Evolutionary conservation across 169 alveolate species (phyloP), one percentile per base, ranked within the genome.

Genomic region (Neospora caninum): DNA sequence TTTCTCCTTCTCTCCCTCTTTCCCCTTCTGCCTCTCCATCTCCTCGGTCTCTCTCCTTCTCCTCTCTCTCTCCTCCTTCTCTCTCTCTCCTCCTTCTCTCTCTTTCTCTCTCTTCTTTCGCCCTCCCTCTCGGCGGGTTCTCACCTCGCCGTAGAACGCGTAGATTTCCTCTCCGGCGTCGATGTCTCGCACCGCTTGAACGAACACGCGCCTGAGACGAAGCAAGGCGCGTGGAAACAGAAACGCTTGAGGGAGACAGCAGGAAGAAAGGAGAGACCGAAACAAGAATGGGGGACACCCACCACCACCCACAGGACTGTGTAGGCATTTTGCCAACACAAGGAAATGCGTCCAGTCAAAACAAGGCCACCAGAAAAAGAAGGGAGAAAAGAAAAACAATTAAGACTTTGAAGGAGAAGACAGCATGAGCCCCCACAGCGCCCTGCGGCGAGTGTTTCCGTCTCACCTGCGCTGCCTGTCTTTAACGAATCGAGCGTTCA

Each of bases 101-200:
- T 69, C 82, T 69, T 18, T 69, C 22, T 18, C 22, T 18, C 6
- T 69, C 82, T 69, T 31, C 38, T 31, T 69, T 69, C 38, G 82
- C 18, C 82, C 42, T 36, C 9, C 27, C 45, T n/a, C 22, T 43
- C 45, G 22, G 45, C 42, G 27, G 27, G 39, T n/a, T 29, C 86
- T 78, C 41, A 82, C 89, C 89, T 82, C 69, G 58, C 89, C 89
- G 89, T 82, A 82, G 64, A 27, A 82, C 39, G 89, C 89, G 67
- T 41, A 82, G 89, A 82, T 82, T 25, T 82, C 89, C 69, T 42
- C 67, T 4, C 64, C 89, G 13, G 89, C 69, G 0, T 25, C 31
- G 38, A 82, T 38, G 41, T 38, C 89, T 38, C 89, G 89, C 64
- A 42, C 22, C 6, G 89, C 54, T 49, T 36, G n/a, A 22, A 82